These are phyloP conservation scores for Stygiomarasmius scandens DNA, from an alignment of 1,284 basidiomycete genomes.

Conservation along the genomic window DNA sequence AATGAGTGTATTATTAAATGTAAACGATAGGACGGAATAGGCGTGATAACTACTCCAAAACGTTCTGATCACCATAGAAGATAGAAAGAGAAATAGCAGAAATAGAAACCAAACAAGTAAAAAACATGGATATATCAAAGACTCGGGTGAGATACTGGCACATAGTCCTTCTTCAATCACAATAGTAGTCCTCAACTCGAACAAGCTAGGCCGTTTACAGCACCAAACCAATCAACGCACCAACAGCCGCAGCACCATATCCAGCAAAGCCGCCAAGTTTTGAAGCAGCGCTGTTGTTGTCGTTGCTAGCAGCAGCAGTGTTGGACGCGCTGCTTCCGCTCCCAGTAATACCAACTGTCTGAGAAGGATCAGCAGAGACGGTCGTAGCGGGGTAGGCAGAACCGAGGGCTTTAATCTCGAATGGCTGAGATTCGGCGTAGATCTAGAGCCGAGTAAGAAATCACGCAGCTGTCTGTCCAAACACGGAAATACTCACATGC, in stretches of 20 bases:
- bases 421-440: conserved; percentile 60
- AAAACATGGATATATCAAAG: background rate
- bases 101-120: background rate
- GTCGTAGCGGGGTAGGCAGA: conserved; percentile 55
- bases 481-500: conserved; percentile 51
- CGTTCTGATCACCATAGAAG: background rate
- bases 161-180: background rate
- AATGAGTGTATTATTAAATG: background rate
- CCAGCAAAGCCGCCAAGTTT: conserved; percentile 32
- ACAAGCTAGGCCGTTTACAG: conserved; percentile 20
- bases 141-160: too few species aligned
- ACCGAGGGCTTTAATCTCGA: conserved; percentile 68
- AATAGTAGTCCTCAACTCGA: background rate
- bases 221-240: conserved; percentile 33
- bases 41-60: background rate
- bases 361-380: conserved; percentile 39
- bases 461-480: too few species aligned
- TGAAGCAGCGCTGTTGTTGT: conserved; percentile 26
- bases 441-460: conserved; percentile 43
- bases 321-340: conserved; percentile 20
- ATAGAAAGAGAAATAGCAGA: background rate
- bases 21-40: background rate
- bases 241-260: conserved; percentile 31
- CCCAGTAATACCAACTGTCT: conserved; percentile 26
- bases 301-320: conserved; percentile 26